Conservation (phyloP, 352 stramenopile species). For the Pythium biforme region DNA sequence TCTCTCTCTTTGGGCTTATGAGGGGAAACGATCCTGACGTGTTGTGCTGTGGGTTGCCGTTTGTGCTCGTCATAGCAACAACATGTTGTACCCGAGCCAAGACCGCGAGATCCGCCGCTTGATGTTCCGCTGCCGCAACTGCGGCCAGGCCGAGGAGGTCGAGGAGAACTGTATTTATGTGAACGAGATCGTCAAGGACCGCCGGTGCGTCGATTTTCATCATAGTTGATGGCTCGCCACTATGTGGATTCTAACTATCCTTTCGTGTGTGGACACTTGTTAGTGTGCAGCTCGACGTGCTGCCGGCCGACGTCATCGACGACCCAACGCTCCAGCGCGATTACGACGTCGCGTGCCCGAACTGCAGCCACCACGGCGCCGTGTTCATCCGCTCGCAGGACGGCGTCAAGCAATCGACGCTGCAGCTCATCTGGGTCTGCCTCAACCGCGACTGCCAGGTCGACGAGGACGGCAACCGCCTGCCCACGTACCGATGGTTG, state of each 20-base stretch:
- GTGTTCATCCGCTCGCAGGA: conserved; percentile 89
- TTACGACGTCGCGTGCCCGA: conserved; percentile 82
- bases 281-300: conserved; percentile 83
- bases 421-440: conserved; percentile 88
- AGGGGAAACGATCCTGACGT: too few species aligned
- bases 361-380: conserved; percentile 73
- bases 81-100: conserved; percentile 90
- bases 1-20: too few species aligned
- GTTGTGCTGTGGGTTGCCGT: not conserved
- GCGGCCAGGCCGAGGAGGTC: conserved; percentile 82
- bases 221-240: not conserved
- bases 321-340: conserved; percentile 87
- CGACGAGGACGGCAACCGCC: conserved; percentile 80
- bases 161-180: conserved; percentile 92
- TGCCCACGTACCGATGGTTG: conserved; percentile 88
- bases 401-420: conserved; percentile 84
- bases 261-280: not conserved
- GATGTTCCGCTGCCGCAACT: conserved; percentile 87
- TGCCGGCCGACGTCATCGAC: conserved; percentile 85
- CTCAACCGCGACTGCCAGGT: conserved; percentile 86
- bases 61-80: conserved; percentile 63
- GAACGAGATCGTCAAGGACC: conserved; percentile 89
- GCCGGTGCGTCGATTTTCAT: conserved; percentile 51
- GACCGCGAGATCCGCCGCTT: conserved; percentile 82
- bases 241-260: not conserved